Conservation (phyloP, 345 rosid species). For the Moricandia moricandioides region DNA sequence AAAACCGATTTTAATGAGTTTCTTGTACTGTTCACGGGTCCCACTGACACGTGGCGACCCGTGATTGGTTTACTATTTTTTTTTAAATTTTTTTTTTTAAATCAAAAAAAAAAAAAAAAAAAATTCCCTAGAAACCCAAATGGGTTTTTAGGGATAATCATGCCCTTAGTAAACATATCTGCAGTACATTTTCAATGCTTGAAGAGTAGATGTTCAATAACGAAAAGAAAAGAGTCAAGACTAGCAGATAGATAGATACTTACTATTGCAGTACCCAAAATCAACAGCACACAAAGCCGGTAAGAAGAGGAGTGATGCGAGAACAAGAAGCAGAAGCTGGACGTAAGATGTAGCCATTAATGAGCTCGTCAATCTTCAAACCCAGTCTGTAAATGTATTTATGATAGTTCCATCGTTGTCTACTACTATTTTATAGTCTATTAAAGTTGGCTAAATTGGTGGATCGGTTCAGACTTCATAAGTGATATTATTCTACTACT, state of each 20-base stretch:
- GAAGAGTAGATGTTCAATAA: background rate
- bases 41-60: too few relatives aligned
- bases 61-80: too few relatives aligned
- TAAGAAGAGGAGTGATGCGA: constrained; percentile 4
- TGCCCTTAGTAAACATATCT: background rate
- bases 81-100: too few relatives aligned
- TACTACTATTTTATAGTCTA: background rate
- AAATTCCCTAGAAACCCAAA: too few relatives aligned
- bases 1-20: too few relatives aligned
- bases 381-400: background rate
- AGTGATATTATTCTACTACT: background rate
- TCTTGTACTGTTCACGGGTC: too few relatives aligned
- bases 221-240: background rate
- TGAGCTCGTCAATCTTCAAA: background rate
- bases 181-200: background rate
- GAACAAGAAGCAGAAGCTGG: background rate
- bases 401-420: background rate
- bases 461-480: background rate
- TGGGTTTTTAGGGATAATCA: too few relatives aligned
- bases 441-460: too few relatives aligned
- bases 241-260: background rate
- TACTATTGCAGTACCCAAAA: constrained; percentile 7
- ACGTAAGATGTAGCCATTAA: constrained; percentile 9
- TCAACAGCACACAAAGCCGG: background rate
- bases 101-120: too few relatives aligned